Percentiles rank a stretch among this genome's conserved stretches.
phyloP scores from a whole-genome alignment of 169 alveolate genomes.

The Theileria annulata region DNA sequence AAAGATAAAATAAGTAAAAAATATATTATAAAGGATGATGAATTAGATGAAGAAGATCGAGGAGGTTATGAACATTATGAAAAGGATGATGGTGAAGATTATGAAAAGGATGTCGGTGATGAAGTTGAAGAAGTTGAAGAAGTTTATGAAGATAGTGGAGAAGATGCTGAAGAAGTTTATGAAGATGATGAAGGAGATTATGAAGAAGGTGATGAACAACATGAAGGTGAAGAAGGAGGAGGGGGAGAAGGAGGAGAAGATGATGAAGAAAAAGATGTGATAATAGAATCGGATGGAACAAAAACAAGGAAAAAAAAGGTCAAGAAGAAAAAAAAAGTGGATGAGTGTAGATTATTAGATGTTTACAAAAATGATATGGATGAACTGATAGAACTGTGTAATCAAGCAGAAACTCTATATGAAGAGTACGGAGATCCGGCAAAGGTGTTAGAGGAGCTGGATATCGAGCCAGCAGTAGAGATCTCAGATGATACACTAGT shows the following conservation, averaged over 20 bases:
- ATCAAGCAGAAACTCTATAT: neutral
- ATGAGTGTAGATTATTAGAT: neutral
- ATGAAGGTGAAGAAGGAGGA: neutral
- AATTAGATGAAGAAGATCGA: neutral
- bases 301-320: neutral
- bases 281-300: neutral
- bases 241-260: neutral
- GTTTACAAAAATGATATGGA: conserved; percentile 1
- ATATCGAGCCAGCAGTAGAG: conserved; percentile 22
- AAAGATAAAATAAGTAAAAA: neutral
- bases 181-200: neutral
- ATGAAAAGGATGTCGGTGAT: neutral
- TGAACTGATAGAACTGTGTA: neutral
- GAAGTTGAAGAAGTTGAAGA: neutral
- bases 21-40: neutral
- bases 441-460: conserved; percentile 16
- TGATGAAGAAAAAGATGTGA: neutral
- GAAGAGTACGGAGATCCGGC: neutral
- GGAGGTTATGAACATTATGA: neutral
- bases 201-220: neutral
- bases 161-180: neutral
- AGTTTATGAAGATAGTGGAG: neutral
- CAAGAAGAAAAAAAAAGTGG: neutral
- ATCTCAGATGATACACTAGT: conserved; percentile 41
- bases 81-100: neutral